phyloP scores from a whole-genome alignment of 2,329 filamentous ascomycete species.

The Penicillium sp. region DNA sequence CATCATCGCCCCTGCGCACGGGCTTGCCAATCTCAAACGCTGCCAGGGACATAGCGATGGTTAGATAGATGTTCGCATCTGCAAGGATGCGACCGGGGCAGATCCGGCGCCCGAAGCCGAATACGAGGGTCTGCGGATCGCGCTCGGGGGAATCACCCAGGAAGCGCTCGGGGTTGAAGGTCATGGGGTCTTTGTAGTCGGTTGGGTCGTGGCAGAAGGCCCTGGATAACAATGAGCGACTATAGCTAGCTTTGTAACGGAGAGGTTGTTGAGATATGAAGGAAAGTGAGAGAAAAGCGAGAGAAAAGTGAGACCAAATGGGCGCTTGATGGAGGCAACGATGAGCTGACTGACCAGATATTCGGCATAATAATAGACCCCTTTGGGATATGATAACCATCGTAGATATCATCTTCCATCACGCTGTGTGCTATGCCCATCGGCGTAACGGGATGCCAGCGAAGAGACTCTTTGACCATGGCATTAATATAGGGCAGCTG shows the following conservation, averaged over 20 bases:
- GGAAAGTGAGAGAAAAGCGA: no score
- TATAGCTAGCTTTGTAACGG: background rate
- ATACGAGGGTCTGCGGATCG: conserved; percentile 13
- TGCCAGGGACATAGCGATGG: conserved; percentile 12
- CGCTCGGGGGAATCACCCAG: conserved; percentile 15
- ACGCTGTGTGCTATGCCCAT: conserved; percentile 33
- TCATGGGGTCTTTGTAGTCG: conserved; percentile 10
- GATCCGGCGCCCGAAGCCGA: conserved; percentile 20
- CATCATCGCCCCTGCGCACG: background rate
- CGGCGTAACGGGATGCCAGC: conserved; percentile 37
- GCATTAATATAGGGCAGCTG: conserved; percentile 39
- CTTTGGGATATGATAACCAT: conserved; percentile 39
- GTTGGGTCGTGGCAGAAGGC: conserved; percentile 14
- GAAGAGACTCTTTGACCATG: conserved; percentile 38
- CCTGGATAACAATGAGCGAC: background rate
- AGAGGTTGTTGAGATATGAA: no score
- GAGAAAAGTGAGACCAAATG: no score
- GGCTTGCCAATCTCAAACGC: conserved; percentile 9
- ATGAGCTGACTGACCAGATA: conserved; percentile 37
- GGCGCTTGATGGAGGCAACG: background rate
- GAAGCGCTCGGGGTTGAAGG: conserved; percentile 19
- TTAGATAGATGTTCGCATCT: conserved; percentile 14
- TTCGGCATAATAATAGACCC: conserved; percentile 42
- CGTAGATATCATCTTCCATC: conserved; percentile 30
- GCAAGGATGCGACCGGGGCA: conserved; percentile 20